Conservation (phyloP, 352 stramenopile genomes). For the Peronospora belbahrii region DNA sequence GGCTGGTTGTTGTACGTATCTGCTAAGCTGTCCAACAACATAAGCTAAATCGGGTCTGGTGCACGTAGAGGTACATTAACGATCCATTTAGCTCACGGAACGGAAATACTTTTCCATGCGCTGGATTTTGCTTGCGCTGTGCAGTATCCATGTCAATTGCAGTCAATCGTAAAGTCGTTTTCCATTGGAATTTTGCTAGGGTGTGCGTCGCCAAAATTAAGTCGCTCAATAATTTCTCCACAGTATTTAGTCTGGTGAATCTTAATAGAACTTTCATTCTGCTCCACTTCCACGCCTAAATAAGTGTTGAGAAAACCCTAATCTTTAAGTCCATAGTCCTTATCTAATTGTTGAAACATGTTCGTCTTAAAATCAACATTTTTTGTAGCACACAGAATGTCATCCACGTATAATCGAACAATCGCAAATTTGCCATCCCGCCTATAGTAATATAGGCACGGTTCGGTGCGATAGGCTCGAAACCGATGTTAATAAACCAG, state of each 20-base stretch:
- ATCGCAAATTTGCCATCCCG: conserved; percentile 7
- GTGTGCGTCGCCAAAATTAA: neutral
- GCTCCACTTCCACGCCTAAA: conserved; percentile 9
- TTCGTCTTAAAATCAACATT: conserved; percentile 10
- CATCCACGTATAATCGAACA: conserved; percentile 19
- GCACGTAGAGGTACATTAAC: conserved; percentile 26
- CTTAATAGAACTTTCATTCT: conserved; percentile 1
- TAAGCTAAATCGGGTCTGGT: conserved; percentile 21
- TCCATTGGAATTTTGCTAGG: neutral
- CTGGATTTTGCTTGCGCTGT: neutral
- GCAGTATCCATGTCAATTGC: neutral
- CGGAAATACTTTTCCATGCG: neutral
- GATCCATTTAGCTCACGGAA: conserved; percentile 14
- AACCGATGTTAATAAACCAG: conserved; percentile 9
- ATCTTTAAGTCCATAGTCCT: conserved; percentile 21
- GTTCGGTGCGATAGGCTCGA: conserved; percentile 8
- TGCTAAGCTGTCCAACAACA: conserved; percentile 19
- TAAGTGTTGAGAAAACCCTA: conserved; percentile 11
- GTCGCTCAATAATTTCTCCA: conserved; percentile 1
- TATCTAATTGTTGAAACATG: conserved; percentile 11
- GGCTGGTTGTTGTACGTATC: conserved; percentile 10
- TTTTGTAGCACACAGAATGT: conserved; percentile 22
- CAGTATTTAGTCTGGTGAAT: conserved; percentile 10
- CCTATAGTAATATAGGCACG: conserved; percentile 14
- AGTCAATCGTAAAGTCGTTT: no score